These are phyloP conservation scores for Diplotaxis tenuifolia DNA, from an alignment of 345 rosid species.

Conservation along the genomic window DNA sequence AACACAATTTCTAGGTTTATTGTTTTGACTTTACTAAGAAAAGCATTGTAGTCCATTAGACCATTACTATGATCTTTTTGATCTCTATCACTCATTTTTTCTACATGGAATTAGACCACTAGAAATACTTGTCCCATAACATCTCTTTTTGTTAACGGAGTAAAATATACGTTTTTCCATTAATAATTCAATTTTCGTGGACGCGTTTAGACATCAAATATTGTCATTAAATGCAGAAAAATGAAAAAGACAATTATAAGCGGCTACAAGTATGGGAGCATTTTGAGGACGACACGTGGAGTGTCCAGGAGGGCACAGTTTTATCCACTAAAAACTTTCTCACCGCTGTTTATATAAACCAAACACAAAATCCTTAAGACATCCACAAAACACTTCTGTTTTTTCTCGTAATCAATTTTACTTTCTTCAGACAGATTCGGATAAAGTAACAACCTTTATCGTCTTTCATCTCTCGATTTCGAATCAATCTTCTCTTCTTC, in stretches of 20 bases:
- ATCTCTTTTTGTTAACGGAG: neutral
- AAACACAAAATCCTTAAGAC: neutral
- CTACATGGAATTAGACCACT: conserved; percentile 10
- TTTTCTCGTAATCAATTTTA: neutral
- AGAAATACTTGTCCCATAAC: neutral
- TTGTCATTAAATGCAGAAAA: neutral
- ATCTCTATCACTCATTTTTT: neutral
- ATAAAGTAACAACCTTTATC: neutral
- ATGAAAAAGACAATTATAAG: neutral
- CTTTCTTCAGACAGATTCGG: neutral
- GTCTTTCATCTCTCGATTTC: neutral
- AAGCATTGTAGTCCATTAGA: neutral
- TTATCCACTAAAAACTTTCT: conserved; percentile 9
- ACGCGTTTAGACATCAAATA: neutral
- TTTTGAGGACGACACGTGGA: conserved; percentile 29
- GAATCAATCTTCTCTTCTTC: neutral
- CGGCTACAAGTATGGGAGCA: conserved; percentile 30
- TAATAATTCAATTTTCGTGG: conserved; percentile 26
- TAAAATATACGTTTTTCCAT: neutral
- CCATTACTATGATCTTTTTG: neutral
- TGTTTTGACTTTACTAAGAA: neutral
- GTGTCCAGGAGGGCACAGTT: conserved; percentile 11
- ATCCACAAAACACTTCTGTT: conserved; percentile 11
- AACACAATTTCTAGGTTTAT: too few relatives aligned
- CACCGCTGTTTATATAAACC: conserved; percentile 22